Percentiles rank a stretch among this genome's conserved stretches.
phyloP scores from a whole-genome alignment of 306 rosid species.

The Macrotyloma uniflorum region DNA sequence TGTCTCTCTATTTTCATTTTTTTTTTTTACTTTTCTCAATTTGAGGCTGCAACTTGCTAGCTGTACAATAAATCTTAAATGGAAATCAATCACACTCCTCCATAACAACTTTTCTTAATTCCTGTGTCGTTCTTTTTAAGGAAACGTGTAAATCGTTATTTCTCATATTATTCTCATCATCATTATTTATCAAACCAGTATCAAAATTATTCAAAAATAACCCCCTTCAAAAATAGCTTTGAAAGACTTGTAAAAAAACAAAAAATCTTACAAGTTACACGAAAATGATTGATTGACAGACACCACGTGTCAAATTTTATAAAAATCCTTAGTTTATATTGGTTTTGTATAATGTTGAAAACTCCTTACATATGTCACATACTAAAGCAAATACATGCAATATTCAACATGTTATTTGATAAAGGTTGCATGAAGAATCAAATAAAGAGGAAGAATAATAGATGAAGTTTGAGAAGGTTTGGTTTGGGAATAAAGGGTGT shows the following conservation, averaged over 20 bases:
- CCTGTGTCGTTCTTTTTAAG: neutral
- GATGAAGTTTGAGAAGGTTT: slow-evolving; percentile 10
- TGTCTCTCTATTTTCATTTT: neutral
- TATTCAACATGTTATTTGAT: too few species aligned
- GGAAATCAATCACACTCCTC: neutral
- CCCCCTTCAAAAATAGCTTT: too few species aligned
- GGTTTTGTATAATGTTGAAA: neutral
- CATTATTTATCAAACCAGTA: too few species aligned
- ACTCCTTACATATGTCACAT: too few species aligned
- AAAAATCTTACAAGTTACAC: neutral
- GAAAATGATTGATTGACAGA: neutral
- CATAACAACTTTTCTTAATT: neutral
- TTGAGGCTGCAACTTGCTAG: neutral
- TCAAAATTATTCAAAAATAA: too few species aligned
- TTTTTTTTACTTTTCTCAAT: neutral
- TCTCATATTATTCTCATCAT: neutral
- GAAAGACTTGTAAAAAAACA: too few species aligned
- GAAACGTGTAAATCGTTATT: neutral
- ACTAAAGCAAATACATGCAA: too few species aligned
- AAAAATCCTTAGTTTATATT: neutral
- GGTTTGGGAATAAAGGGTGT: neutral
- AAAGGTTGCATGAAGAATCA: neutral
- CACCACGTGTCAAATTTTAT: neutral
- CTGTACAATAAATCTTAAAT: neutral
- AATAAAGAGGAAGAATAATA: neutral